Conservation (phyloP, 2,329 filamentous ascomycete species). For the Calonectria henricotiae region DNA sequence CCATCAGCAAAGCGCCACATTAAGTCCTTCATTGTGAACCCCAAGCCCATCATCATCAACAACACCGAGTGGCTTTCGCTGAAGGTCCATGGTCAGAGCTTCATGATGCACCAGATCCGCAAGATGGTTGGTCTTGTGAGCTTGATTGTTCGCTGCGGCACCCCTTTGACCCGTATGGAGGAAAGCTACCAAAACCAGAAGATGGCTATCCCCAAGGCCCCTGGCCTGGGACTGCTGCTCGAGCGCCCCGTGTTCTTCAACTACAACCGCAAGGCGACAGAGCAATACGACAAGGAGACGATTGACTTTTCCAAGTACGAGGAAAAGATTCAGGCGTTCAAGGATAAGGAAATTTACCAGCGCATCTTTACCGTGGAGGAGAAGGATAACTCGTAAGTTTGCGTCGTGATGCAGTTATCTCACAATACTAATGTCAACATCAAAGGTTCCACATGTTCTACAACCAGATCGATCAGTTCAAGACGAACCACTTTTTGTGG, state of each 20-base stretch:
- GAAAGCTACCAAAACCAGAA: conserved; percentile 82
- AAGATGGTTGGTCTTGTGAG: conserved; percentile 98
- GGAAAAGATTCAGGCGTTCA: conserved; percentile 88
- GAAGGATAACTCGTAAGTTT: conserved; percentile 85
- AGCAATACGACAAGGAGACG: conserved; percentile 75
- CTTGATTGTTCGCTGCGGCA: conserved; percentile 87
- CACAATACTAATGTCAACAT: conserved; percentile 39
- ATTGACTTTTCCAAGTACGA: conserved; percentile 88
- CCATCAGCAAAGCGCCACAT: conserved; percentile 91
- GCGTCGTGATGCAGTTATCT: background rate
- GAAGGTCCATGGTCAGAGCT: conserved; percentile 97
- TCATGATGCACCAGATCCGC: conserved; percentile 99
- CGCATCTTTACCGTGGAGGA: conserved; percentile 93
- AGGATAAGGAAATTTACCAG: conserved; percentile 92
- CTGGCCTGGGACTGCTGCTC: conserved; percentile 87
- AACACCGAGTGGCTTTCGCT: conserved; percentile 96
- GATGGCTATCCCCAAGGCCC: conserved; percentile 94
- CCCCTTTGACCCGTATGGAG: conserved; percentile 78
- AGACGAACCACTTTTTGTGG: conserved; percentile 82
- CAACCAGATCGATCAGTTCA: conserved; percentile 84
- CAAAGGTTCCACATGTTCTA: conserved; percentile 83
- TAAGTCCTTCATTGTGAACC: conserved; percentile 89
- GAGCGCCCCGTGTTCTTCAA: conserved; percentile 93
- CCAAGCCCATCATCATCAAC: conserved; percentile 85
- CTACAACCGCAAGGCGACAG: conserved; percentile 84